Evolutionary conservation across 1,139 yeast genomes (phyloP).

Genomic region (Geotrichum histeridarum): DNA sequence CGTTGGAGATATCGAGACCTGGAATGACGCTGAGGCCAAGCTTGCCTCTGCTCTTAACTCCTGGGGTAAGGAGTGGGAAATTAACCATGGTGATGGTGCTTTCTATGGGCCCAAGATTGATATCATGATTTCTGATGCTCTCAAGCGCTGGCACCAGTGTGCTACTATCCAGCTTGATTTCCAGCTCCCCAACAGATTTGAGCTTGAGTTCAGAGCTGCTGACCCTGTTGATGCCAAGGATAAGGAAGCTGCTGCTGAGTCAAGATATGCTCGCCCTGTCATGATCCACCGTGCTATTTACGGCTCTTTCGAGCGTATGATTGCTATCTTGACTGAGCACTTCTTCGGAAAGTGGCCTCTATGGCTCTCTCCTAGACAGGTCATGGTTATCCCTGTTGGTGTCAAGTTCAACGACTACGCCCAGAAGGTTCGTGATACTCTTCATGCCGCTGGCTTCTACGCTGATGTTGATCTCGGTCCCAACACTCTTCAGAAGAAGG

Average conservation of each 20-base stretch:
- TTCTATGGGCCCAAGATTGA: constrained; percentile 98
- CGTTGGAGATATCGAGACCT: constrained; percentile 79
- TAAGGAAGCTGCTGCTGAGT: constrained; percentile 29
- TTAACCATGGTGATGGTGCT: constrained; percentile 96
- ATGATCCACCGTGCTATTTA: constrained; percentile 98
- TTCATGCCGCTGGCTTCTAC: constrained; percentile 68
- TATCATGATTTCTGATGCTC: constrained; percentile 84
- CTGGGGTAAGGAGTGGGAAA: constrained; percentile 81
- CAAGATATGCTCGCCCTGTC: constrained; percentile 60
- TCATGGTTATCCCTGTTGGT: constrained; percentile 91
- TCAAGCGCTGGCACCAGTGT: constrained; percentile 93
- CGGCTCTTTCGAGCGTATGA: constrained; percentile 97
- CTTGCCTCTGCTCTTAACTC: constrained; percentile 68
- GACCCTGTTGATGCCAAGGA: constrained; percentile 41
- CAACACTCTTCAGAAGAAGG: constrained; percentile 93
- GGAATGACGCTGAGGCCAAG: constrained; percentile 82
- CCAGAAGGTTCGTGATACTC: constrained; percentile 61
- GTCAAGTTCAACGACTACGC: constrained; percentile 89
- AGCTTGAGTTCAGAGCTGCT: constrained; percentile 76
- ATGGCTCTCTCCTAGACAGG: constrained; percentile 98
- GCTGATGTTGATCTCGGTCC: constrained; percentile 92
- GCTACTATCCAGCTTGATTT: constrained; percentile 97
- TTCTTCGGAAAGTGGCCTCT: constrained; percentile 98
- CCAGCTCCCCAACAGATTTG: constrained; percentile 91
- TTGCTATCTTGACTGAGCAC: constrained; percentile 94